Evolutionary conservation across 176 grass and related monocot species (phyloP), one percentile per base, ranked within the genome.

Genomic region (Ampelocalamus luodianensis): DNA sequence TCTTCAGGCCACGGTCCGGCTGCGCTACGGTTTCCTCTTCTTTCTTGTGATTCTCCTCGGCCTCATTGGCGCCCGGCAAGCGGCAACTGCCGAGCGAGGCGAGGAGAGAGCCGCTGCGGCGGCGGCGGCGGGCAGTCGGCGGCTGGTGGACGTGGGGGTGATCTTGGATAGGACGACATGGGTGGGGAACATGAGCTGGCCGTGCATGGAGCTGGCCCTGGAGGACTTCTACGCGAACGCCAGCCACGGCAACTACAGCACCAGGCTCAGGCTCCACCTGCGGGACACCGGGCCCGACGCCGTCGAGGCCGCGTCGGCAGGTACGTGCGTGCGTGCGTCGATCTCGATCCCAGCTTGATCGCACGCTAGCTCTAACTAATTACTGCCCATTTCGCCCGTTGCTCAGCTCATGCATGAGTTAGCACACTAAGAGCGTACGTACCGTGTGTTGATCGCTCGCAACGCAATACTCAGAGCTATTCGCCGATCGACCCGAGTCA

Each of bases 101-200:
- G 80, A 61, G 38, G 80, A 9, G 55, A 23, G 22, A 18, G 50
- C 50, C 6, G 15, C 50, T 2, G 15, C 45, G 17, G 42, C n/a
- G 42, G 4, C 9, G 24, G 65, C 10, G 69, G 42, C 0, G 42
- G 26, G 1, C 18, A 27, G 20, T 10, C 50, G 6, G 17, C 26
- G 38, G 78, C 18, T 5, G 82, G 68, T 96, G 42, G 89, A 91
- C 39, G 91, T 93, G 4, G 91, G 94, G 44, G 91, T 97, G 85
- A 93, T 93, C 75, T 53, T 97, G 82, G 89, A 93, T 56, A 61
- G 18, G 37, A 26, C 18, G 2, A 86, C 91, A 65, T 97, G 85
- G 85, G 17, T 64, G 5, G 94, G 91, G 79, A 90, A 53, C 75
- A 65, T 82, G 4, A 97, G 94, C 85, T 92, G 91, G 94, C 79